Evolutionary conservation across 2,329 filamentous ascomycete species (phyloP).

Genomic region (Periconia sp.): DNA sequence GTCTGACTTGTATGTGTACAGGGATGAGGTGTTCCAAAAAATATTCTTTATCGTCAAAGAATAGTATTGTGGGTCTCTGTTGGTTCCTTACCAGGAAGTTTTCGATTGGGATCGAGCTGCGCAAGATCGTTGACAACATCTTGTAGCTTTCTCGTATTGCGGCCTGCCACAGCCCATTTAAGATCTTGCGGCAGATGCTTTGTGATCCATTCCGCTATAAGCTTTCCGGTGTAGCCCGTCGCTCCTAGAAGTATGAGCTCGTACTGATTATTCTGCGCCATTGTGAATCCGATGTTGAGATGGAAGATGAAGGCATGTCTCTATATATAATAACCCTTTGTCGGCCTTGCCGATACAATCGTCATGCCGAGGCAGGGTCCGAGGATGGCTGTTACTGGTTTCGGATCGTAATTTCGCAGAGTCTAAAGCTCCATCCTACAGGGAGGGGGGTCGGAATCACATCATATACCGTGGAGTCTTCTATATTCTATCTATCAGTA

Average conservation of each 20-base stretch:
- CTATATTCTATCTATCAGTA: no score
- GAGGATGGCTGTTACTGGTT: no score
- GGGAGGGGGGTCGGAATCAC: no score
- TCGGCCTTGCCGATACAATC: no score
- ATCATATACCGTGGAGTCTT: no score
- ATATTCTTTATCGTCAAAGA: no score
- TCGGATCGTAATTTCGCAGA: no score
- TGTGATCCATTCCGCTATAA: constrained; percentile 74
- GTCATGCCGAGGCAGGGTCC: no score
- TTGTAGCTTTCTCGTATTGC: constrained; percentile 75
- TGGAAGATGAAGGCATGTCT: not conserved
- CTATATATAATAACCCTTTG: no score
- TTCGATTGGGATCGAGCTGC: constrained; percentile 67
- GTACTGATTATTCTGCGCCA: constrained; percentile 53
- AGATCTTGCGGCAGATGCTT: constrained; percentile 71
- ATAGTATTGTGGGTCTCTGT: not conserved
- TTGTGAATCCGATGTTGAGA: constrained; percentile 12
- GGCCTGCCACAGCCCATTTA: constrained; percentile 86
- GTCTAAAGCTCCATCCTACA: no score
- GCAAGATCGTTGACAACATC: constrained; percentile 68
- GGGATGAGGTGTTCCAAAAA: not conserved
- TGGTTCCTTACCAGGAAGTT: constrained; percentile 61
- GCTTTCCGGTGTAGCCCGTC: constrained; percentile 80
- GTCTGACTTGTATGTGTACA: not conserved
- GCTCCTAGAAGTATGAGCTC: constrained; percentile 69